Conservation (phyloP, 164 flowering plant genomes). For the Macadamia integrifolia region DNA sequence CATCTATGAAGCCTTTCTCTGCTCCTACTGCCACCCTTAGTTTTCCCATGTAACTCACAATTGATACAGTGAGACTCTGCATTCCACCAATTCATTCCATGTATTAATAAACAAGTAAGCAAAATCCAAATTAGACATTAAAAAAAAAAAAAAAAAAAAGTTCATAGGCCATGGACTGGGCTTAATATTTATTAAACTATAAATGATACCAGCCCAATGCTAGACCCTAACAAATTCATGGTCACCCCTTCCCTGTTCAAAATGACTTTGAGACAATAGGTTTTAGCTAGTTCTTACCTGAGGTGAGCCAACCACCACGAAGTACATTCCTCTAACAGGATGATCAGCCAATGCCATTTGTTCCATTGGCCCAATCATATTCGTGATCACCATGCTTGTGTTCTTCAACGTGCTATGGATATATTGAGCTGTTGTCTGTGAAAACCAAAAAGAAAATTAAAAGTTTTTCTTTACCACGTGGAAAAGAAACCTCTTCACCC, state of each 20-base stretch:
- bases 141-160: too few species aligned
- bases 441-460: not conserved
- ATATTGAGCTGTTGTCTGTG: conserved; percentile 26
- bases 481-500: too few species aligned
- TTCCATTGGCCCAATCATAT: conserved; percentile 42
- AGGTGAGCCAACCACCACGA: conserved; percentile 33
- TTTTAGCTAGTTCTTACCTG: conserved; percentile 24
- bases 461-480: too few species aligned
- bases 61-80: conserved; percentile 38
- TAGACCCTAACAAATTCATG: too few species aligned
- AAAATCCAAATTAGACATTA: too few species aligned
- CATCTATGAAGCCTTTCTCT: conserved; percentile 35
- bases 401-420: conserved; percentile 28
- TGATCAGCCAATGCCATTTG: conserved; percentile 30
- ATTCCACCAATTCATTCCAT: not conserved
- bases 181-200: too few species aligned
- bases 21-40: conserved; percentile 33
- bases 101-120: too few species aligned
- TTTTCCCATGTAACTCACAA: conserved; percentile 40
- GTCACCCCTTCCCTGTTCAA: too few species aligned
- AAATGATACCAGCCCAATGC: too few species aligned
- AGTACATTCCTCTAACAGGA: conserved; percentile 36
- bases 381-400: conserved; percentile 41
- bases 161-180: too few species aligned
- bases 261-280: too few species aligned